Evolutionary conservation across 73 alveolate genomes (phyloP), one percentile per base, ranked within the genome.

Genomic region (Tetrahymena elliotti): DNA sequence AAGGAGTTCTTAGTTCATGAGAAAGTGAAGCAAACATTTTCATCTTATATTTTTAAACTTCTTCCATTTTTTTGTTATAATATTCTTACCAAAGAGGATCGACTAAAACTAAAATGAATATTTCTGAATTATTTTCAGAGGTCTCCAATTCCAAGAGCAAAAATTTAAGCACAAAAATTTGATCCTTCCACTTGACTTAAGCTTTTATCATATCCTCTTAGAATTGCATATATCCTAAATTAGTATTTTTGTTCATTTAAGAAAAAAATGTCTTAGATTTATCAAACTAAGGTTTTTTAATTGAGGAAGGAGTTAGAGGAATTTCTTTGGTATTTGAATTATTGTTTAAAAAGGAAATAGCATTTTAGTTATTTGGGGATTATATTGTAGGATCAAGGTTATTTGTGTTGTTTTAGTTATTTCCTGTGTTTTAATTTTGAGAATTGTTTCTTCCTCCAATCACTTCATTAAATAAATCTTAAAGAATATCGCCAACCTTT

Each of bases 1-100:
- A 38, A 27, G 96, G 96, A 16, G 96, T 94, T 94, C 96, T 94
- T 35, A 94, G 92, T 52, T 94, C 96, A 84, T 94, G 96, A 47
- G 95, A 88, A 33, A 94, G 93, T 12, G 96, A 94, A 53, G 93
- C 93, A 84, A 94, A 94, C 54, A 84, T 35, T 34, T 84, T 35
- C 82, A 37, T 35, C 93, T 84, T 37, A 38, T 37, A 84, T 84
- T 84, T 84, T 37, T 84, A 84, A 3, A 68, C 88, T 68, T 68
- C 88, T 68, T 68, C 88, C 88, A 68, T 68, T 68, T 36, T 68
- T n/a, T 68, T 68, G 33, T 68, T 68, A 68, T 68, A 68, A 31
- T 68, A 68, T 24, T 68, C 88, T 68, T 68, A 10, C 88, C 88
- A 68, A n/a, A 68, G 36, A 18, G 88, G 88, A 10, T 68, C 88